Evolutionary conservation across 352 stramenopile genomes (phyloP), one percentile per base, ranked within the genome.

Genomic region (Phytophthora ramorum): DNA sequence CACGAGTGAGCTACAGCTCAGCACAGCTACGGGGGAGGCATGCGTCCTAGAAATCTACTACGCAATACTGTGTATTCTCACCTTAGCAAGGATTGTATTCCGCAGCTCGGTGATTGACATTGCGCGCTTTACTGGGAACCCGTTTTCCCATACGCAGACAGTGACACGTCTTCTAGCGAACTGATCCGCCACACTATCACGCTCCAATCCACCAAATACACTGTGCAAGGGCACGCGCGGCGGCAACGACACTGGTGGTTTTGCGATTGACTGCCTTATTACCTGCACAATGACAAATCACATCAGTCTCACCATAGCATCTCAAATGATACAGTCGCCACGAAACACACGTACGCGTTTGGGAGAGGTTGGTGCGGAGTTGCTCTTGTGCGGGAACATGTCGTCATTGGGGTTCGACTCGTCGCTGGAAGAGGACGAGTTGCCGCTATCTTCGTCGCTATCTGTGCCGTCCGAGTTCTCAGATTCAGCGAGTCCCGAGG

Each of bases 61-160:
- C 43, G 46, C 12, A 53, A 38, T 20, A 3, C 13, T 12, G 12
- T 69, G 14, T 59, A 44, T 52, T 46, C 56, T 55, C 63, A 93
- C 84, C 69, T 90, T 92, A 20, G 79, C 70, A 40, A 95, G 73
- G 54, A 95, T 93, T 53, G 82, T 88, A 75, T 87, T 90, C 26
- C 87, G 85, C 46, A 95, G 70, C 58, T 95, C 87, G 2, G 85
- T 81, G 38, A 95, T 89, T 3, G 87, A 86, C 84, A 95, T 92
- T n/a, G 79, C 76, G 35, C 80, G 77, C 65, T 95, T 95, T 17
- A 78, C 78, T 6, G 83, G 76, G 24, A 83, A 61, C 0, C 85
- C 83, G 41, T 88, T 73, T 60, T 92, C 85, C 87, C 87, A 95
- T 0, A 95, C 78, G 35, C 83, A 91, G 9, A 95, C 87, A 22